These are phyloP conservation scores for Waitea zeae DNA, from an alignment of 1,284 basidiomycete species.

Conservation along the genomic window DNA sequence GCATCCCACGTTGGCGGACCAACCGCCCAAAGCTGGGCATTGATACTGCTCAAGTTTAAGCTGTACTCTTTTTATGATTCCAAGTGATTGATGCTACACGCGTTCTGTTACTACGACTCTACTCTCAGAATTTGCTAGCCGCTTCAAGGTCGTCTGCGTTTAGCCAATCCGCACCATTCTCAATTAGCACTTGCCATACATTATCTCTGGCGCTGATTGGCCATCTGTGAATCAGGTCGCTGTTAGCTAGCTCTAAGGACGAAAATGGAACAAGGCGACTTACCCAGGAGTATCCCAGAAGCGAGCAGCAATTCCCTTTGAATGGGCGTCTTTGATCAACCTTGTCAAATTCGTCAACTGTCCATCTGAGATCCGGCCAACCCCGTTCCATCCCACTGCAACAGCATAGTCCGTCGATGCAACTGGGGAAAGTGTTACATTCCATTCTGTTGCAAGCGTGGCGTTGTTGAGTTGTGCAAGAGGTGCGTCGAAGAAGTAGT, in stretches of 20 bases:
- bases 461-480: constrained; percentile 21
- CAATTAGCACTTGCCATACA: constrained; percentile 23
- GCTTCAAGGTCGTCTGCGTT: constrained; percentile 35
- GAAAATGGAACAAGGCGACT: not conserved
- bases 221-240: constrained; percentile 34
- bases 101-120: not conserved
- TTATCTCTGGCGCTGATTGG: constrained; percentile 24
- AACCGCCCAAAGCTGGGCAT: not conserved
- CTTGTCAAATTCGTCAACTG: constrained; percentile 18
- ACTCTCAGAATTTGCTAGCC: constrained; percentile 19
- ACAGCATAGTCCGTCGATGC: constrained; percentile 31
- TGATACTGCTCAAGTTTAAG: not conserved
- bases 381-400: constrained; percentile 29
- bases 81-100: no score
- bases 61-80: no score
- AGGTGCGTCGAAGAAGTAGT: constrained; percentile 37
- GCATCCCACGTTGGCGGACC: no score
- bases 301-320: constrained; percentile 24
- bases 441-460: constrained; percentile 20
- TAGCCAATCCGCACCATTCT: constrained; percentile 31
- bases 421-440: constrained; percentile 24
- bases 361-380: constrained; percentile 22
- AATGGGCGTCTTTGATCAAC: constrained; percentile 26
- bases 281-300: constrained; percentile 10
- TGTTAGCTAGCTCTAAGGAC: not conserved